phyloP scores from a whole-genome alignment of 108 stramenopile genomes.

The Skeletonema grethae region DNA sequence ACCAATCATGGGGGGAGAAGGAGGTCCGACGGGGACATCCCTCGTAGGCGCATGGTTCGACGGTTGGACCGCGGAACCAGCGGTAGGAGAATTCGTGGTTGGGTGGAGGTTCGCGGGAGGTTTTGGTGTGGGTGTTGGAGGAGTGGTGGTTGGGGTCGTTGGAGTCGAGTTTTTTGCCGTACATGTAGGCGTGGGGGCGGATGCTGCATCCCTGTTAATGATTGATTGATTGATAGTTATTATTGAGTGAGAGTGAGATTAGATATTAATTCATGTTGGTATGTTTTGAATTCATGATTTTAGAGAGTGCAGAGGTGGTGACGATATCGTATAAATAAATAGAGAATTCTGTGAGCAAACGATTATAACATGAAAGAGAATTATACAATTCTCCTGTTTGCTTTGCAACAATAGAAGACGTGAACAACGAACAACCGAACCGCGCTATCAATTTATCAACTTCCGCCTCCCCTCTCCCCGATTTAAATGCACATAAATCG shows the following conservation, averaged over 20 bases:
- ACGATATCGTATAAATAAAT: too few relatives aligned
- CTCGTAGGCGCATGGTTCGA: constrained; percentile 79
- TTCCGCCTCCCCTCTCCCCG: too few relatives aligned
- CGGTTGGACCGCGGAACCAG: constrained; percentile 83
- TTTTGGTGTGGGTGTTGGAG: constrained; percentile 66
- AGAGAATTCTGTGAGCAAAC: too few relatives aligned
- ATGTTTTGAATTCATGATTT: background rate
- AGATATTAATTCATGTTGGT: background rate
- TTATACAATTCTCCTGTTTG: too few relatives aligned
- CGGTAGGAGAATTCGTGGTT: constrained; percentile 84
- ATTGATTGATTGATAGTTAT: background rate
- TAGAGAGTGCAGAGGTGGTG: too few relatives aligned
- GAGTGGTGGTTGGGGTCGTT: constrained; percentile 62
- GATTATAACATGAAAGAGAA: too few relatives aligned
- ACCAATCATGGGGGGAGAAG: constrained; percentile 91
- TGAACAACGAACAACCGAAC: too few relatives aligned
- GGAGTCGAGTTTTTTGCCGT: constrained; percentile 89
- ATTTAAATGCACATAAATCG: too few relatives aligned
- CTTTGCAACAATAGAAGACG: too few relatives aligned
- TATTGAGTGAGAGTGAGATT: background rate
- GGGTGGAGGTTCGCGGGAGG: constrained; percentile 82
- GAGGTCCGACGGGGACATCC: constrained; percentile 84
- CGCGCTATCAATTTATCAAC: too few relatives aligned
- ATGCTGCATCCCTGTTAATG: constrained; percentile 81
- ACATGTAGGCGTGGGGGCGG: constrained; percentile 90